phyloP scores from a whole-genome alignment of 2,329 filamentous ascomycete genomes.

The Cercospora berteroae region DNA sequence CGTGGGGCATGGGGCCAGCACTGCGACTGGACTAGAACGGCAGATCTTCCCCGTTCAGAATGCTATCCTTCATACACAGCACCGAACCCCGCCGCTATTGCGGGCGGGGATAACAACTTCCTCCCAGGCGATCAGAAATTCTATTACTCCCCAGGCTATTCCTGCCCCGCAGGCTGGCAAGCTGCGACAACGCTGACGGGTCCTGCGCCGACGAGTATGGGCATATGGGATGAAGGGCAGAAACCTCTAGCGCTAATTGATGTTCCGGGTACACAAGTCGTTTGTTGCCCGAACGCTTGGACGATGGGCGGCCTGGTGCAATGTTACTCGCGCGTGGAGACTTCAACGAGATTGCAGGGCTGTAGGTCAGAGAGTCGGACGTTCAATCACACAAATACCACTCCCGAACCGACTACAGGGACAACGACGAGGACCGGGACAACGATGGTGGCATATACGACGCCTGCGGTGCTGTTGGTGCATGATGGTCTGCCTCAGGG shows the following conservation, averaged over 20 bases:
- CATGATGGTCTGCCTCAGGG: background rate
- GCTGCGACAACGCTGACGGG: conserved; percentile 6
- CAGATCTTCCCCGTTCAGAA: conserved; percentile 1
- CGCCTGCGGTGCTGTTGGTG: conserved; percentile 8
- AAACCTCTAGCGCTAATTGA: conserved; percentile 2
- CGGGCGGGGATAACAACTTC: conserved; percentile 1
- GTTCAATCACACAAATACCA: background rate
- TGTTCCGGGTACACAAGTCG: conserved; percentile 2
- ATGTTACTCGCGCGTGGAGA: conserved; percentile 9
- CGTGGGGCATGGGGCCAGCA: conserved; percentile 1
- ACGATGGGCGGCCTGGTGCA: conserved; percentile 7
- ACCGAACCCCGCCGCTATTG: background rate
- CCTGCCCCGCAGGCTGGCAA: conserved; percentile 11
- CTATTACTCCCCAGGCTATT: conserved; percentile 12
- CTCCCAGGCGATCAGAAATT: conserved; percentile 10
- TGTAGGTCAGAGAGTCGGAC: conserved; percentile 3
- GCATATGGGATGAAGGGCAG: conserved; percentile 1
- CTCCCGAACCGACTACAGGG: background rate
- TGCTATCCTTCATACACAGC: conserved; percentile 12
- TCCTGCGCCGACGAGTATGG: conserved; percentile 6
- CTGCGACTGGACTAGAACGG: conserved; percentile 6
- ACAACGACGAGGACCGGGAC: background rate
- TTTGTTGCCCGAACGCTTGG: conserved; percentile 12
- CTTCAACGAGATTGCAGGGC: background rate
- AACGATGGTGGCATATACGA: conserved; percentile 11